Evolutionary conservation across 257 asterid species (phyloP).

Genomic region (Solanum sitiens): DNA sequence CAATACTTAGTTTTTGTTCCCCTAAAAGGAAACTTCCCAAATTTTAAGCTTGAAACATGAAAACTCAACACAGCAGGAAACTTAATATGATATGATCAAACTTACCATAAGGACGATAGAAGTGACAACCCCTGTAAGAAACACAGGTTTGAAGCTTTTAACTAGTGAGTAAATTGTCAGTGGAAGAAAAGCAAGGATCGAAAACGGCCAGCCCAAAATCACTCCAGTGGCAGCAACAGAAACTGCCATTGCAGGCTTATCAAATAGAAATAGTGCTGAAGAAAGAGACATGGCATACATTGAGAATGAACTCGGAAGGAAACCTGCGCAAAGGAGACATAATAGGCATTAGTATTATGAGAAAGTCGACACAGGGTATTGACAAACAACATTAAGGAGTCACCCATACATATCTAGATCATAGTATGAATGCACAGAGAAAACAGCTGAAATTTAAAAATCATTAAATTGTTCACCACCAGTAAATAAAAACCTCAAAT

Average conservation of each 20-base stretch:
- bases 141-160: conserved; percentile 50
- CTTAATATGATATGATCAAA: conserved; percentile 2
- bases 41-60: background rate
- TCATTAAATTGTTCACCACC: background rate
- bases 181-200: conserved; percentile 89
- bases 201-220: conserved; percentile 97
- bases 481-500: background rate
- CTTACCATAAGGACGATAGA: conserved; percentile 63
- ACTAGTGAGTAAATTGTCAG: conserved; percentile 63
- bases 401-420: background rate
- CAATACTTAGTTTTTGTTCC: background rate
- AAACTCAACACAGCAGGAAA: background rate
- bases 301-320: conserved; percentile 95
- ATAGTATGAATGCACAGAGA: background rate
- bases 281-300: conserved; percentile 97
- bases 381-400: background rate
- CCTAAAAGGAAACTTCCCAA: background rate
- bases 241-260: conserved; percentile 83
- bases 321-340: conserved; percentile 44
- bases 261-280: conserved; percentile 78
- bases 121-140: conserved; percentile 58
- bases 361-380: background rate
- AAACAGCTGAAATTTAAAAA: background rate
- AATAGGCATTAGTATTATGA: background rate
- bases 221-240: conserved; percentile 84